Conservation (phyloP, 805 yeast species). For the Ogataea saltuana region DNA sequence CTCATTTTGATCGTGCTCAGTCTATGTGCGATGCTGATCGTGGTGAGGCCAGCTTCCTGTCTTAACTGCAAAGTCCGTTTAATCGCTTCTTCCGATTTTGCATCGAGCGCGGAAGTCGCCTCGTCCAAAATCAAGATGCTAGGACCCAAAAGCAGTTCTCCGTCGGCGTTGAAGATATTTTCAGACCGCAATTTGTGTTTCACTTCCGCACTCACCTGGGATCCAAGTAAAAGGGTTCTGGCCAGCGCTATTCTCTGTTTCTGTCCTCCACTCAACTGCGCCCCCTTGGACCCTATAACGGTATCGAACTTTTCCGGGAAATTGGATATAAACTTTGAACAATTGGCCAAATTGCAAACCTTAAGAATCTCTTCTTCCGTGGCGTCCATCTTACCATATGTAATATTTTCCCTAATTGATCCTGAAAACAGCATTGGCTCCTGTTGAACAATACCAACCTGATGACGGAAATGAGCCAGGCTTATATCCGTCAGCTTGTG, state of each 20-base stretch:
- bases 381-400: constrained; percentile 69
- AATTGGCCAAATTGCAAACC: constrained; percentile 73
- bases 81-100: constrained; percentile 83
- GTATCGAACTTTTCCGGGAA: constrained; percentile 87
- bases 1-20: constrained; percentile 84
- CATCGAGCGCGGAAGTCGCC: constrained; percentile 92
- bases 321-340: constrained; percentile 61
- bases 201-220: constrained; percentile 19
- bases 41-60: constrained; percentile 59
- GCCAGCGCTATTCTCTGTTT: constrained; percentile 92
- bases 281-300: constrained; percentile 79
- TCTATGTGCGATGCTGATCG: constrained; percentile 90
- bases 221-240: constrained; percentile 67
- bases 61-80: constrained; percentile 67
- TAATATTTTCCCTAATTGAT: constrained; percentile 76
- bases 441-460: constrained; percentile 89
- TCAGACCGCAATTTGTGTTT: constrained; percentile 8
- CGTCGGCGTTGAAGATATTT: constrained; percentile 25
- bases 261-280: constrained; percentile 93
- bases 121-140: constrained; percentile 84
- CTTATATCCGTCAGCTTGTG: constrained; percentile 63
- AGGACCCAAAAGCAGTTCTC: constrained; percentile 49
- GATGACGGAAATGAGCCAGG: constrained; percentile 68
- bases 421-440: constrained; percentile 91
- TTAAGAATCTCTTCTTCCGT: constrained; percentile 57